Evolutionary conservation across 129 eudicot species (phyloP).

Genomic region (Centaurea solstitialis): DNA sequence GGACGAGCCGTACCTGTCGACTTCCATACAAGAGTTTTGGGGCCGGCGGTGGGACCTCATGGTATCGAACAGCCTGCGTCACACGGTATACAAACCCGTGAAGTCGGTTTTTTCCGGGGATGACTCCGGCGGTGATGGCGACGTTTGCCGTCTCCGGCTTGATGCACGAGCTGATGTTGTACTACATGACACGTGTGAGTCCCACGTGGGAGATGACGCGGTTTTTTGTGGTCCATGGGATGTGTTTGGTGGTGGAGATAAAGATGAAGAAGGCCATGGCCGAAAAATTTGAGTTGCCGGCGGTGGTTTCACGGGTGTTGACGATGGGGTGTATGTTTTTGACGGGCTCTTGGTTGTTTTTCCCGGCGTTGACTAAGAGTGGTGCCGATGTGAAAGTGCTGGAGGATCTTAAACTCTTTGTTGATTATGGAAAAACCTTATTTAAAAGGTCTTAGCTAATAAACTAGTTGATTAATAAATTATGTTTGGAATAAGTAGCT

Average conservation of each 20-base stretch:
- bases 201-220: conserved; percentile 70
- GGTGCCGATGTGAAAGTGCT: conserved; percentile 49
- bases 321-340: conserved; percentile 62
- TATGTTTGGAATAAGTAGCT: too few relatives aligned
- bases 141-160: conserved; percentile 61
- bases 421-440: not conserved
- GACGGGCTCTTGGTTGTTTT: conserved; percentile 57
- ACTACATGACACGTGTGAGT: conserved; percentile 39
- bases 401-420: conserved; percentile 30
- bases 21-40: conserved; percentile 84
- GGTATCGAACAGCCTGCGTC: conserved; percentile 50
- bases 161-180: conserved; percentile 68
- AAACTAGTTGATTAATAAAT: too few relatives aligned
- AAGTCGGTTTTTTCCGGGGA: conserved; percentile 32
- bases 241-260: conserved; percentile 42
- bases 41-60: conserved; percentile 77
- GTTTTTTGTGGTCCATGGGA: conserved; percentile 64
- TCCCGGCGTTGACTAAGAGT: conserved; percentile 50
- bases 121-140: conserved; percentile 33
- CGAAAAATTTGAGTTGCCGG: conserved; percentile 36
- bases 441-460: too few relatives aligned
- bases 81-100: conserved; percentile 53
- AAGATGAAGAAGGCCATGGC: conserved; percentile 31
- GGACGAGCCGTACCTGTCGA: conserved; percentile 63
- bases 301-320: conserved; percentile 42